Conservation (phyloP, 352 stramenopile genomes). For the Globisporangium nunn region DNA sequence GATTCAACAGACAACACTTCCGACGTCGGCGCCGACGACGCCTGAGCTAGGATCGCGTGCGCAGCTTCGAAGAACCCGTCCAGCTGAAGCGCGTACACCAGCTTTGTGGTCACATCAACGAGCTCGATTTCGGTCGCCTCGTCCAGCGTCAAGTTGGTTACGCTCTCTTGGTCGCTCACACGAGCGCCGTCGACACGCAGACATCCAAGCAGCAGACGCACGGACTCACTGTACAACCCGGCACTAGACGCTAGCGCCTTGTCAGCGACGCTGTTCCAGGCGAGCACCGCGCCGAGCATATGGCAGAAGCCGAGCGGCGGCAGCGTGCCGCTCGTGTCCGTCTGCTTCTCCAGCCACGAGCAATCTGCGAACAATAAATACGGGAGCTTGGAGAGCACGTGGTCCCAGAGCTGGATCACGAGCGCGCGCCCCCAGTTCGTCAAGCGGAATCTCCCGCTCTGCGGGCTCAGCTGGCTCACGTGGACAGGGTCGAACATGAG, state of each 20-base stretch:
- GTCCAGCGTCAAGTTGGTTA: neutral
- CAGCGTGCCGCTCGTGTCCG: conserved; percentile 18
- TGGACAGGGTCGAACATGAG: conserved; percentile 41
- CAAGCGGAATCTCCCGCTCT: conserved; percentile 29
- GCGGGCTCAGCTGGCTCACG: conserved; percentile 14
- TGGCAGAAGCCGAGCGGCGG: conserved; percentile 45
- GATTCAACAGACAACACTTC: too few species aligned
- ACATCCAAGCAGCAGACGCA: conserved; percentile 18
- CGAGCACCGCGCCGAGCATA: conserved; percentile 34
- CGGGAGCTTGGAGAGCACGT: conserved; percentile 38
- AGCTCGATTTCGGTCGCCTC: conserved; percentile 10
- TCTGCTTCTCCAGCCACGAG: conserved; percentile 59
- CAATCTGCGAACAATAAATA: conserved; percentile 59
- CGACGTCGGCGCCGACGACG: neutral
- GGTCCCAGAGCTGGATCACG: conserved; percentile 36
- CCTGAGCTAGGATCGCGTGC: neutral
- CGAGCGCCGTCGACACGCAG: conserved; percentile 15
- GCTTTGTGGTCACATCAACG: conserved; percentile 8
- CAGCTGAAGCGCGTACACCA: conserved; percentile 8
- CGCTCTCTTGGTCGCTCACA: conserved; percentile 1
- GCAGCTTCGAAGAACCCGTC: conserved; percentile 18
- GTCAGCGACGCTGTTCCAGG: conserved; percentile 37
- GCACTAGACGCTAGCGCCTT: conserved; percentile 16
- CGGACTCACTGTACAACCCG: conserved; percentile 18
- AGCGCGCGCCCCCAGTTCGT: conserved; percentile 36